Evolutionary conservation across 345 rosid species (phyloP), one percentile per base, ranked within the genome.

Genomic region (Lagerstroemia speciosa): DNA sequence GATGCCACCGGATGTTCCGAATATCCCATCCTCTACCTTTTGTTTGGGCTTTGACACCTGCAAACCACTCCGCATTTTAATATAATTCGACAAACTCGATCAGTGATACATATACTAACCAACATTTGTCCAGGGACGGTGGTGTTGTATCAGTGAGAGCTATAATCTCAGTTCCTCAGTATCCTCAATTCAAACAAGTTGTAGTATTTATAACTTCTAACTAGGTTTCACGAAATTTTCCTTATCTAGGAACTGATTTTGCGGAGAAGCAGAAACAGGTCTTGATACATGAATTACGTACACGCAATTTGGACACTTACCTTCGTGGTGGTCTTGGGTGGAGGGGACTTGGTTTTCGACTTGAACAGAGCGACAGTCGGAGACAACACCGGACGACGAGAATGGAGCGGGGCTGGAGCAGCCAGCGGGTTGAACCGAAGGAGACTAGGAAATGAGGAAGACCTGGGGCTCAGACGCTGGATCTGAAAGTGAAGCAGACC

Each of bases 1-100:
- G 46, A 93, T 87, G 52, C 98, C 98, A 27, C 98, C 98, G 0
- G 98, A 93, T 0, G 98, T 93, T 16, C 98, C 98, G 32, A 93
- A 93, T 32, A 93, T 75, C 12, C 98, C 98, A 52, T 91, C 97
- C 71, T 93, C 98, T 41, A 86, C 88, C 72, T 84, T 86, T 15
- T 20, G 72, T 78, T 85, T 90, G 12, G 79, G 69, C 63, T 58
- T 58, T 7, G 36, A 50, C 30, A 40, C 73, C 61, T 43, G 37
- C 33, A 41, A 16, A 24, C 34, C 34, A 46, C 34, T 41, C 46
- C 46, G 16, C 46, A 36, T 36, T 36, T 4, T 36, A 36, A 36
- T 36, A 36, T 9, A 36, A 36, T 36, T 36, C 38, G 8, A 36
- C 43, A 20, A 68, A 34, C 32, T 55, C 15, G 20, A 38, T 24